These are phyloP conservation scores for Gymnopilus dilepis DNA, from an alignment of 768 basidiomycete genomes.

Conservation along the genomic window DNA sequence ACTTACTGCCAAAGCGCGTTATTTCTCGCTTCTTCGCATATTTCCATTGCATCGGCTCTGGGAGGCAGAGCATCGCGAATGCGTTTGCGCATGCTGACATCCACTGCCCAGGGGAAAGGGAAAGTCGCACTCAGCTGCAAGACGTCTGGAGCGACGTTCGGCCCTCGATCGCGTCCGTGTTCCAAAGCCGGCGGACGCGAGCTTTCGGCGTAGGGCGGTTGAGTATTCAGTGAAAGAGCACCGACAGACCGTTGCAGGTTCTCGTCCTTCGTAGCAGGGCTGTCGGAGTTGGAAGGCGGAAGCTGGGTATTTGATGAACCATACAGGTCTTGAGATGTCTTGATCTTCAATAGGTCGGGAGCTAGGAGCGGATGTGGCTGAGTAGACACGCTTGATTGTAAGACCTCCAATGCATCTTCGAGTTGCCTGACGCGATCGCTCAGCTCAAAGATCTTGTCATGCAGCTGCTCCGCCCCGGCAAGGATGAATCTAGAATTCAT, in stretches of 20 bases:
- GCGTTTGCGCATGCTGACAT: conserved; percentile 64
- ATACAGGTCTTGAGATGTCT: conserved; percentile 72
- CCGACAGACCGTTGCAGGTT: conserved; percentile 30
- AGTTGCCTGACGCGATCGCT: conserved; percentile 68
- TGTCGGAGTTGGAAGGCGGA: conserved; percentile 4
- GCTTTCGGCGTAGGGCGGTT: conserved; percentile 29
- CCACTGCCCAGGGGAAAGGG: conserved; percentile 71
- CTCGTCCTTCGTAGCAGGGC: conserved; percentile 26
- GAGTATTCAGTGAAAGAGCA: conserved; percentile 28
- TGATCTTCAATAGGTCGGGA: conserved; percentile 65
- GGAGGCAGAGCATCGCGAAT: conserved; percentile 70
- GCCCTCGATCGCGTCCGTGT: conserved; percentile 20
- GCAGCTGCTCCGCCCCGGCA: conserved; percentile 69
- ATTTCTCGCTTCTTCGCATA: conserved; percentile 66
- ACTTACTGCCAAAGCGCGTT: conserved; percentile 80
- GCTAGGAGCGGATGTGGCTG: conserved; percentile 60
- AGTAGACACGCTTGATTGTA: conserved; percentile 45
- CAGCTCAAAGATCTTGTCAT: conserved; percentile 64
- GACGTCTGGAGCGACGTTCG: conserved; percentile 52
- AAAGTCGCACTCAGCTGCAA: conserved; percentile 69
- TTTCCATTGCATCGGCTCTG: conserved; percentile 57
- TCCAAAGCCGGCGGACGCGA: conserved; percentile 22
- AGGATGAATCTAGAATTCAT: conserved; percentile 58
- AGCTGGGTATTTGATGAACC: conserved; percentile 27
- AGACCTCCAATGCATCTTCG: conserved; percentile 58